phyloP scores from a whole-genome alignment of 192 early-diverging fungal species.

The Chytriomyces sp. region DNA sequence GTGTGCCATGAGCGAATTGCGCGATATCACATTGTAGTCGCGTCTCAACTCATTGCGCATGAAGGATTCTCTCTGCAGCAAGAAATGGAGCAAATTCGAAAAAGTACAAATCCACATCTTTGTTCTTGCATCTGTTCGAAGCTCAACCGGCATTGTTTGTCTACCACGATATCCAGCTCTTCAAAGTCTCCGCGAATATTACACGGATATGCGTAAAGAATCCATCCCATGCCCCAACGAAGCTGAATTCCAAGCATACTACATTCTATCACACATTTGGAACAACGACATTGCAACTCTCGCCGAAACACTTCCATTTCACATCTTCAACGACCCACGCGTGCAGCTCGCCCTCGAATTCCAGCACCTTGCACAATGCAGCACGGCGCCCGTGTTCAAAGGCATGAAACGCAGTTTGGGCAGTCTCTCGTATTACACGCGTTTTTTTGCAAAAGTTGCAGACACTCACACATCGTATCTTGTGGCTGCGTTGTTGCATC shows the following conservation, averaged over 20 bases:
- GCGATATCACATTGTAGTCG: conserved; percentile 81
- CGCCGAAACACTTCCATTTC: conserved; percentile 61
- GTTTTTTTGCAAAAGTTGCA: conserved; percentile 74
- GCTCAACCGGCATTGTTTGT: too few relatives aligned
- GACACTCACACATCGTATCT: conserved; percentile 67
- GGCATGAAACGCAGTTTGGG: conserved; percentile 44
- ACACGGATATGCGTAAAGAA: conserved; percentile 71
- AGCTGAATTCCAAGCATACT: conserved; percentile 90
- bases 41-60: conserved; percentile 72
- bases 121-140: too few relatives aligned
- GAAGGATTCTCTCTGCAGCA: conserved; percentile 76
- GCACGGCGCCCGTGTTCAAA: neutral
- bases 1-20: conserved; percentile 81
- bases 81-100: conserved; percentile 87
- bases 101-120: conserved; percentile 60
- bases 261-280: conserved; percentile 74
- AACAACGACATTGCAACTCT: conserved; percentile 74
- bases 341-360: conserved; percentile 76
- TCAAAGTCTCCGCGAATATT: conserved; percentile 83
- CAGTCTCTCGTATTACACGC: conserved; percentile 63
- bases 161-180: conserved; percentile 60
- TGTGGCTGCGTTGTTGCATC: conserved; percentile 78
- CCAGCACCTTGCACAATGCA: conserved; percentile 54
- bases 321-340: conserved; percentile 56
- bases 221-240: conserved; percentile 72